Percentiles rank a stretch among this genome's conserved stretches.
Evolutionary conservation across 495 filamentous ascomycete genomes (phyloP).

Genomic region (Aspergillus ostianus): DNA sequence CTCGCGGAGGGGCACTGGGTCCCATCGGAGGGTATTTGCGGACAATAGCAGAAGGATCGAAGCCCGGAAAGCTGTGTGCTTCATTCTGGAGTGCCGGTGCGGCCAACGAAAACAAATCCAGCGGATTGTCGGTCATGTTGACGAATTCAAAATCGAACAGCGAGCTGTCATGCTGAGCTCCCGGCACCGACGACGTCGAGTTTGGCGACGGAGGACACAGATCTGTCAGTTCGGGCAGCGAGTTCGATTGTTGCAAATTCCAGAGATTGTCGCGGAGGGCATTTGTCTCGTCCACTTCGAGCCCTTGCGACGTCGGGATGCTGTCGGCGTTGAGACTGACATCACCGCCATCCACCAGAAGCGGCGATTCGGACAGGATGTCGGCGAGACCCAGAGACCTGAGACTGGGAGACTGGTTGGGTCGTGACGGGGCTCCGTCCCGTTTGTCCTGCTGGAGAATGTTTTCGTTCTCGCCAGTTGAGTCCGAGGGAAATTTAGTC

Average conservation of each 20-base stretch:
- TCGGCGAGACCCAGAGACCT: neutral
- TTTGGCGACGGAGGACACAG: conserved; percentile 28
- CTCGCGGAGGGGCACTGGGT: conserved; percentile 21
- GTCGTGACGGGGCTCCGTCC: neutral
- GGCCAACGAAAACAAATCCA: conserved; percentile 33
- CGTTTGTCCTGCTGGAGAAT: conserved; percentile 9
- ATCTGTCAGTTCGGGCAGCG: conserved; percentile 38
- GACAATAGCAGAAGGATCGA: conserved; percentile 40
- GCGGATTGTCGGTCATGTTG: conserved; percentile 26
- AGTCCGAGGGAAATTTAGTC: conserved; percentile 42
- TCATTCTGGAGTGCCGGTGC: conserved; percentile 21
- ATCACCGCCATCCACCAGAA: neutral
- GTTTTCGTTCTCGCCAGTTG: conserved; percentile 22
- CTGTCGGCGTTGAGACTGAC: conserved; percentile 8
- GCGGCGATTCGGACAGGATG: conserved; percentile 8
- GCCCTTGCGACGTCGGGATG: conserved; percentile 6
- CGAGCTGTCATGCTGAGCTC: conserved; percentile 17
- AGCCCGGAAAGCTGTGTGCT: conserved; percentile 24
- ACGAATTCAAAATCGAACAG: conserved; percentile 29
- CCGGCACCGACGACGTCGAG: conserved; percentile 17
- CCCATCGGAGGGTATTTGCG: conserved; percentile 36
- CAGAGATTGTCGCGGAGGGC: conserved; percentile 35
- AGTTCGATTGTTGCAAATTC: conserved; percentile 31
- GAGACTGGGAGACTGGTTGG: conserved; percentile 1
- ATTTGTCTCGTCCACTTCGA: conserved; percentile 23